A percentile compares a stretch with the other conserved stretches of the same genome.
Evolutionary conservation across 805 yeast species (phyloP).

Genomic region (Monosporozyma siamensis): DNA sequence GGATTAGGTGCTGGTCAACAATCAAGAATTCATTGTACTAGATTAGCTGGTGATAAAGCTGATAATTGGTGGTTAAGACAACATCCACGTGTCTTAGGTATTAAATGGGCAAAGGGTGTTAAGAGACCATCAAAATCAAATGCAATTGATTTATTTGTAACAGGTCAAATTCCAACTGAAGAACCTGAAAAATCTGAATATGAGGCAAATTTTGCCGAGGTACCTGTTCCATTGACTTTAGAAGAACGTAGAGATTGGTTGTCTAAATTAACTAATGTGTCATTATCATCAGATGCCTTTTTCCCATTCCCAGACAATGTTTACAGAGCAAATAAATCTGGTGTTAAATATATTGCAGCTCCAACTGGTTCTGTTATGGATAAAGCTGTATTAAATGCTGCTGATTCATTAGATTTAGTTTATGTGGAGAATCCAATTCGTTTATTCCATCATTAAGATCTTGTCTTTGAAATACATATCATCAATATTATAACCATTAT

Average conservation of each 20-base stretch:
- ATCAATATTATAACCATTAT: not conserved
- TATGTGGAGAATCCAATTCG: constrained; percentile 97
- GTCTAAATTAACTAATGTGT: constrained; percentile 68
- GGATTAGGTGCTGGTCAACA: constrained; percentile 99
- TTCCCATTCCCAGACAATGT: constrained; percentile 99
- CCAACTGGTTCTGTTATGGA: constrained; percentile 98
- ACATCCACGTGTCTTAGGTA: constrained; percentile 85
- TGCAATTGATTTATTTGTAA: constrained; percentile 90
- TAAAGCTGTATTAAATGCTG: constrained; percentile 90
- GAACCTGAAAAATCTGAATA: constrained; percentile 93
- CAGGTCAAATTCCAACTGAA: constrained; percentile 79
- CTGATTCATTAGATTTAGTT: constrained; percentile 81
- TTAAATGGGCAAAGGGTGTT: constrained; percentile 96
- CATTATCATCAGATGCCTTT: constrained; percentile 95
- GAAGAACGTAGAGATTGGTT: constrained; percentile 88
- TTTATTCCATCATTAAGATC: constrained; percentile 90
- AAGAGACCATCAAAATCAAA: constrained; percentile 98
- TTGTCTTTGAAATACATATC: not conserved
- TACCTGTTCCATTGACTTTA: constrained; percentile 76
- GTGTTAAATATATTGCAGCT: constrained; percentile 93
- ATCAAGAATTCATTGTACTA: constrained; percentile 97
- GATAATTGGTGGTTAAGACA: constrained; percentile 99
- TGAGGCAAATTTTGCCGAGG: constrained; percentile 73
- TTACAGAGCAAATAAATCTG: constrained; percentile 93
- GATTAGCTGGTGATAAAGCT: constrained; percentile 98